Evolutionary conservation across 2,329 filamentous ascomycete species (phyloP).

Genomic region (Aspergillus eucalypticola): DNA sequence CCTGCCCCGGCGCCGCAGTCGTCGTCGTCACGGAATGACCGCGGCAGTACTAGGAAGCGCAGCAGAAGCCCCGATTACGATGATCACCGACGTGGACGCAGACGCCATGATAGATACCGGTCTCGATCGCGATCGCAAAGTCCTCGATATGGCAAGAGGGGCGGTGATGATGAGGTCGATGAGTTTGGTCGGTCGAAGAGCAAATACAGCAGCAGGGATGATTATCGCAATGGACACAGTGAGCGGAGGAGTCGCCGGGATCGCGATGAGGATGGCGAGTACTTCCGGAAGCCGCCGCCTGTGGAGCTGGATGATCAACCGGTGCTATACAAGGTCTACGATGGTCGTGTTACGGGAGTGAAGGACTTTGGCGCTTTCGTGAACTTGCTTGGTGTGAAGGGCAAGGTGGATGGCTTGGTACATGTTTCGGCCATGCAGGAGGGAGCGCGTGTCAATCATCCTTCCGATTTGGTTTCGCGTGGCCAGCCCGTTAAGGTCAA

Average conservation of each 20-base stretch:
- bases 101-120: constrained; percentile 43
- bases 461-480: constrained; percentile 77
- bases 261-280: constrained; percentile 53
- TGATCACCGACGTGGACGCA: constrained; percentile 51
- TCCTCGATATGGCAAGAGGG: constrained; percentile 40
- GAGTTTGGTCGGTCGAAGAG: constrained; percentile 57
- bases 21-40: constrained; percentile 32
- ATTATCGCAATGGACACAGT: constrained; percentile 47
- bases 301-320: constrained; percentile 80
- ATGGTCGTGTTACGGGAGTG: constrained; percentile 84
- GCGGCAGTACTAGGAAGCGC: constrained; percentile 50
- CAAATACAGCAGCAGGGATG: constrained; percentile 38
- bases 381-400: constrained; percentile 80
- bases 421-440: constrained; percentile 88
- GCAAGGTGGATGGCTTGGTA: constrained; percentile 88
- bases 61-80: constrained; percentile 55
- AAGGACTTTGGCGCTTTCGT: constrained; percentile 97
- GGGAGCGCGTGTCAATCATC: constrained; percentile 84
- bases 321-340: constrained; percentile 81
- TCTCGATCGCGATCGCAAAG: constrained; percentile 57
- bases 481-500: constrained; percentile 91
- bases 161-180: constrained; percentile 57
- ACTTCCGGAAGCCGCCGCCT: constrained; percentile 65
- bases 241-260: constrained; percentile 43
- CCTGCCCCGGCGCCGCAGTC: constrained; percentile 26